Evolutionary conservation across 1,284 basidiomycete genomes (phyloP), one percentile per base, ranked within the genome.

Genomic region (Naganishia sp.): DNA sequence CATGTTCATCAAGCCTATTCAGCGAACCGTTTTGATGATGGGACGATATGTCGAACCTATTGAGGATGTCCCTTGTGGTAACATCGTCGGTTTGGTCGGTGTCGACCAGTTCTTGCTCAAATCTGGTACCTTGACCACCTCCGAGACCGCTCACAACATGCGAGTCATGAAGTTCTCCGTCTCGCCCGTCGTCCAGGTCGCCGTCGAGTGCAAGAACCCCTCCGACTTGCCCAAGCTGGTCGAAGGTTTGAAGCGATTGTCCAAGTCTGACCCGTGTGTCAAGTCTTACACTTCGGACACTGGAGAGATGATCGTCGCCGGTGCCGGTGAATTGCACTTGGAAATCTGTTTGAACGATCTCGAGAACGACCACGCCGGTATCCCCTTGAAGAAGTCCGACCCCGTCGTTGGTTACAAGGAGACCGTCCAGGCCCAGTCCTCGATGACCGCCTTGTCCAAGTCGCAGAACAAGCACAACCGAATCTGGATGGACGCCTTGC

Each of bases 401-500:
- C 96, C 96, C 73, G 96, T 99, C 78, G 95, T 99, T 76, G 90
- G 90, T 68, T 99, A 98, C 85, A 87, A 94, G 83, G 96, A 99
- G 86, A 98, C 95, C 23, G 94, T 99, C 80, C 92, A 90, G 84
- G 84, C 92, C 67, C 92, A 98, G 83, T 98, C 95, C 7, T 88
- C 89, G 67, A 98, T 99, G 77, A 88, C 92, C 71, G 96, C 96
- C 49, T 85, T 99, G 65, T 98, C 96, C 73, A 99, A 99, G 83
- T 99, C 96, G 60, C 96, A 98, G 84, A 99, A 99, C 87, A 99
- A 99, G 87, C 96, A 99, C 88, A 99, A 99, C 82, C 92, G 96
- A 85, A 85, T 99, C 70, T 99, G 89, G 81, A 87, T 90, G 72
- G 94, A 93, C 85, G 95, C 96, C 52, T 74, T 88, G 83, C 96